Conservation (phyloP, 2,329 filamentous ascomycete genomes). For the Aspergillus piperis region DNA sequence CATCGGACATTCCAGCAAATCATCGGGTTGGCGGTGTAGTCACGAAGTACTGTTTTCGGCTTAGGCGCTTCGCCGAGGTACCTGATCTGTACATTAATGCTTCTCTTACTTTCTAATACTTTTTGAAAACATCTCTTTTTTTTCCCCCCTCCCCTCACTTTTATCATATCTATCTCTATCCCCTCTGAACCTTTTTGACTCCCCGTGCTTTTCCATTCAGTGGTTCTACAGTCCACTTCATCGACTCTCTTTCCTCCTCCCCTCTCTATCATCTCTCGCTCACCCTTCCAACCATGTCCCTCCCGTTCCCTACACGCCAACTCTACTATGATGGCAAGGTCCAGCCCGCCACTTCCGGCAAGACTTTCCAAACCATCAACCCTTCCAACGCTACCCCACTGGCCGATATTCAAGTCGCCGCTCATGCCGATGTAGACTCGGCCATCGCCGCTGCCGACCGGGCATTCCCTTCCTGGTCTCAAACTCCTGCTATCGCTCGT, state of each 20-base stretch:
- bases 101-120: conserved; percentile 2
- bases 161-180: neutral
- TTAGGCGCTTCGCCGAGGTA: neutral
- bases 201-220: conserved; percentile 5
- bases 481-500: conserved; percentile 71
- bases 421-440: conserved; percentile 66
- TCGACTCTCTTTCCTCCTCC: neutral
- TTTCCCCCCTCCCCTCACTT: neutral
- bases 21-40: conserved; percentile 13
- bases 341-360: conserved; percentile 61
- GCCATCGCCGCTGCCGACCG: conserved; percentile 69
- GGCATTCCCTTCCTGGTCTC: conserved; percentile 76
- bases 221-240: too few relatives aligned
- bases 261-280: conserved; percentile 17
- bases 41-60: neutral
- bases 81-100: neutral
- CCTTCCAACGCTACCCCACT: conserved; percentile 70
- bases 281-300: conserved; percentile 26
- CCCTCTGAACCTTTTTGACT: too few relatives aligned
- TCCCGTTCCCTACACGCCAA: conserved; percentile 56
- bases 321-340: conserved; percentile 75
- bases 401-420: conserved; percentile 71
- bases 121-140: neutral
- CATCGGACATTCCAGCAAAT: conserved; percentile 2
- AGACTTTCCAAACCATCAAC: conserved; percentile 71